Evolutionary conservation across 2,329 filamentous ascomycete species (phyloP).

Genomic region (Colletotrichum sp.): DNA sequence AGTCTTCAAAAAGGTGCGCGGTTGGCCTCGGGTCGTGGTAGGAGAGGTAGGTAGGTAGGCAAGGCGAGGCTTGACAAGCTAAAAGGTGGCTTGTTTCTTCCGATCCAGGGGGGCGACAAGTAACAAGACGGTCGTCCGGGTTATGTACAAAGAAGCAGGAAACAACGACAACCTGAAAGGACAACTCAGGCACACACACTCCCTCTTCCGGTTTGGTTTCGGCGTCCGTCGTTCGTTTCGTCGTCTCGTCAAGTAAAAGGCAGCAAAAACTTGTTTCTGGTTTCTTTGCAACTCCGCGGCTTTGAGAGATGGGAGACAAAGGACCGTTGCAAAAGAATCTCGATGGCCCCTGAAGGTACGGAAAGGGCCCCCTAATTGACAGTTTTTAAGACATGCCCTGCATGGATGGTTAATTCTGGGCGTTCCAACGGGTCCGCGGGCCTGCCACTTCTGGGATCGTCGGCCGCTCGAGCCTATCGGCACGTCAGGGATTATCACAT

Average conservation of each 20-base stretch:
- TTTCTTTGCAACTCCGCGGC: background rate
- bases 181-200: background rate
- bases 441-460: slow-evolving; percentile 14
- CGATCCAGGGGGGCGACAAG: background rate
- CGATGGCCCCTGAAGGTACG: slow-evolving; percentile 9
- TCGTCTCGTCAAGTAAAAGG: background rate
- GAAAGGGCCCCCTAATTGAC: slow-evolving; percentile 14
- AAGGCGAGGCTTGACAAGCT: slow-evolving; percentile 4
- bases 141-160: background rate
- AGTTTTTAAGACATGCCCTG: slow-evolving; percentile 19
- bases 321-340: slow-evolving; percentile 16
- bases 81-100: slow-evolving; percentile 21
- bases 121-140: background rate
- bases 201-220: background rate
- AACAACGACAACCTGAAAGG: background rate
- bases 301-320: slow-evolving; percentile 1
- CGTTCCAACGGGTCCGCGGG: slow-evolving; percentile 8
- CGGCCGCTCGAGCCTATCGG: slow-evolving; percentile 9
- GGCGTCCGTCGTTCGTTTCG: background rate
- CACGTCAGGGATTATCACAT: slow-evolving; percentile 17
- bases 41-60: background rate
- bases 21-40: slow-evolving; percentile 12
- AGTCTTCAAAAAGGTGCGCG: background rate
- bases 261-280: background rate
- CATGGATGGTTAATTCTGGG: slow-evolving; percentile 7